Base-by-base conservation (phyloP, 2,329 filamentous ascomycete genomes). In the Dactylella cylindrospora region DNA sequence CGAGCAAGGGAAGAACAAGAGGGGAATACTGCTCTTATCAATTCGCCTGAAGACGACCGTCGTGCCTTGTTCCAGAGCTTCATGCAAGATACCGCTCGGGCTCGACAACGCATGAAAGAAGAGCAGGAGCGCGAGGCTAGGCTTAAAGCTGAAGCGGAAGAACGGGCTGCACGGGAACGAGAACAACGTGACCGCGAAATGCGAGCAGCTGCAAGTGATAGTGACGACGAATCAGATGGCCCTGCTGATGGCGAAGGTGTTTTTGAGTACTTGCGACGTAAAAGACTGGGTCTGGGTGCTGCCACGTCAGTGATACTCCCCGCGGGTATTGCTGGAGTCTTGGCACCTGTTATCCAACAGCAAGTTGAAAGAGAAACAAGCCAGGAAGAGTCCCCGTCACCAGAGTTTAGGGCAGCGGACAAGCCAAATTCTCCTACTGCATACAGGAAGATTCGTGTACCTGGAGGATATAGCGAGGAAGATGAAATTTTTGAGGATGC, bases 221-320 rank as follows among this genome's bases (percentile, higher is more conserved):
- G 47, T 15, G 59, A 52, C 17, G 17, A 47, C 59, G 51, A 64
- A 64, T 32, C 40, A 22, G 25, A 45, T n/a, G 40, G 26, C 26
- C 50, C 59, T 3, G 46, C 31, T 32, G 51, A 64, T 13, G 59
- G 44, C 8, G 59, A 64, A 19, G 59, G 50, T 28, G 50, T 62
- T 17, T 38, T 55, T 46, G 41, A 41, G 29, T 64, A 54, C 59
- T 40, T 64, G 23, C 17, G 38, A 28, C 59, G 59, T 28, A 57
- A 39, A 33, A 9, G 9, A 13, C 41, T 47, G 29, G 33, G 26
- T 31, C 32, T 51, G 8, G 52, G 44, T 41, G 51, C 36, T 64
- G 59, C 59, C 59, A 64, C 59, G 59, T 55, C 51, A 64, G 59
- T 55, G 39, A 28, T 57, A 46, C 47, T 41, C 20, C 45, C 59